phyloP scores from a whole-genome alignment of 306 rosid species.

The Cucumis cinereus region DNA sequence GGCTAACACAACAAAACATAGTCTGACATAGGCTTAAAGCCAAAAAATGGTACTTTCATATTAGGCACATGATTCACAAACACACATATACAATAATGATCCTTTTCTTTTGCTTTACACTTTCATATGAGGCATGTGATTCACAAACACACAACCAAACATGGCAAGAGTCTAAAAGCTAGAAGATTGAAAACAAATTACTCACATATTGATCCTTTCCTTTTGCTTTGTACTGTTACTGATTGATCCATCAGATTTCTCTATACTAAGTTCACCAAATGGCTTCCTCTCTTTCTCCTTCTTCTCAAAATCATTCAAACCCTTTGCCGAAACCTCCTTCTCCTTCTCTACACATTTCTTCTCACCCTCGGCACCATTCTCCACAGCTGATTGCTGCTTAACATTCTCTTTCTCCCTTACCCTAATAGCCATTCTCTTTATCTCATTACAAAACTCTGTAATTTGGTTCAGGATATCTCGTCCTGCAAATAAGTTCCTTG shows the following conservation, averaged over 20 bases:
- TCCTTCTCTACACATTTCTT: conserved; percentile 19
- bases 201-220: conserved; percentile 48
- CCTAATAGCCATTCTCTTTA: conserved; percentile 66
- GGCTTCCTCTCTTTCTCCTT: conserved; percentile 50
- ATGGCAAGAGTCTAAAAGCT: background rate
- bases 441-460: conserved; percentile 74
- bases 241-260: conserved; percentile 22
- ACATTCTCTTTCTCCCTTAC: conserved; percentile 46
- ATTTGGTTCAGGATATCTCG: conserved; percentile 76
- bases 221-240: conserved; percentile 28
- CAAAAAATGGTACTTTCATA: background rate
- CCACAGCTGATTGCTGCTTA: conserved; percentile 15
- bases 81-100: background rate
- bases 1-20: background rate
- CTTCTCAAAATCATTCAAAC: conserved; percentile 27
- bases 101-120: no score
- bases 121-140: background rate
- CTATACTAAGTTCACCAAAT: conserved; percentile 29
- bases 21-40: background rate
- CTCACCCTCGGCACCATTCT: conserved; percentile 17
- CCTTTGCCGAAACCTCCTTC: conserved; percentile 14
- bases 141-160: background rate
- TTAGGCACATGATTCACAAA: background rate
- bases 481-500: conserved; percentile 58
- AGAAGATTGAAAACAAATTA: background rate